Percentiles rank a stretch among this genome's conserved stretches.
Conservation (phyloP, 1,284 basidiomycete species). For the Grifola frondosa region DNA sequence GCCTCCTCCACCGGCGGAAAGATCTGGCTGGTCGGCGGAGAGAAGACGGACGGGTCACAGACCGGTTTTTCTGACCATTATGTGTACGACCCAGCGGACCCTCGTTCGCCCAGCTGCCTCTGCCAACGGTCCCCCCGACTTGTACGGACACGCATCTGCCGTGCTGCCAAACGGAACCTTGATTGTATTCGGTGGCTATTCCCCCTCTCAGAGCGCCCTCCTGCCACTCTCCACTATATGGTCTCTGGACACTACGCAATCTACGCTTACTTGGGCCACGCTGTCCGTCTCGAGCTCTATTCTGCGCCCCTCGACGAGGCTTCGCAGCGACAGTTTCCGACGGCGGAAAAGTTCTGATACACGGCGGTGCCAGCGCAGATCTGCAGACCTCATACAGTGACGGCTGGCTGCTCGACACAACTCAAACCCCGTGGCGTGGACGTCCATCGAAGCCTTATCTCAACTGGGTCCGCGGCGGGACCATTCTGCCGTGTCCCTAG, state of each 20-base stretch:
- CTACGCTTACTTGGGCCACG: constrained; percentile 50
- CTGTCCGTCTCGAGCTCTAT: constrained; percentile 38
- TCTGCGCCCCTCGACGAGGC: constrained; percentile 65
- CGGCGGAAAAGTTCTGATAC: constrained; percentile 63
- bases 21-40: constrained; percentile 74
- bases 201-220: constrained; percentile 46
- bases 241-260: constrained; percentile 58
- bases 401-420: constrained; percentile 74
- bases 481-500: constrained; percentile 67
- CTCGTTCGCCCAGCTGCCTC: constrained; percentile 54
- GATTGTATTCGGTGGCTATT: constrained; percentile 76
- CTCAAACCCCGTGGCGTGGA: constrained; percentile 58
- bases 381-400: constrained; percentile 61
- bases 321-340: constrained; percentile 61
- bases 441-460: constrained; percentile 46
- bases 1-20: constrained; percentile 46
- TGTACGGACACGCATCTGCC: constrained; percentile 72
- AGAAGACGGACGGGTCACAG: constrained; percentile 74
- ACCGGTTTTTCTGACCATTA: constrained; percentile 63
- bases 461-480: constrained; percentile 64
- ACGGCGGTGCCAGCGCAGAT: constrained; percentile 70
- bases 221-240: constrained; percentile 61
- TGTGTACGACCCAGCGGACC: constrained; percentile 54
- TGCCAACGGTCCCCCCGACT: constrained; percentile 56
- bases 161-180: constrained; percentile 67